phyloP scores from a whole-genome alignment of 2,329 filamentous ascomycete species.

The Pseudogymnoascus sp. region DNA sequence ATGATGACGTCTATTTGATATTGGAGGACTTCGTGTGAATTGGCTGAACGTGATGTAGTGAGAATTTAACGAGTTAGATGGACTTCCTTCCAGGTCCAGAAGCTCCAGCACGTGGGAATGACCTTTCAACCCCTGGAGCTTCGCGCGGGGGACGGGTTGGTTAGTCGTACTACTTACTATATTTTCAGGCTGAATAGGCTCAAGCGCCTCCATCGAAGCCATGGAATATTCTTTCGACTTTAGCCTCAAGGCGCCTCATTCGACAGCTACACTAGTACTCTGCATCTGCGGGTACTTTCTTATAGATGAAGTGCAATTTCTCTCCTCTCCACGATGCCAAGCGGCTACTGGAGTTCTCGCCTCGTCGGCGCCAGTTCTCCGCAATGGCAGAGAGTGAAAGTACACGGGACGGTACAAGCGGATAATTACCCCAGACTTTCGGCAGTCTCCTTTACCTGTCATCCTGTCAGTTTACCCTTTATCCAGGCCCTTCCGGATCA shows the following conservation, averaged over 20 bases:
- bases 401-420: background rate
- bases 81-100: background rate
- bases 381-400: background rate
- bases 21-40: background rate
- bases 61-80: background rate
- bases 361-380: background rate
- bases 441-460: background rate
- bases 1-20: background rate
- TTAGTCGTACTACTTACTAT: background rate
- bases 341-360: background rate
- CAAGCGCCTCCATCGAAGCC: background rate
- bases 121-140: background rate
- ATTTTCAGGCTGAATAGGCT: constrained; percentile 7
- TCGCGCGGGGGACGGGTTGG: background rate
- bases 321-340: background rate
- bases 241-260: constrained; percentile 5
- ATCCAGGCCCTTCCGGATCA: background rate
- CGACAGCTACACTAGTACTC: background rate
- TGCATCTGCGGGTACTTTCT: background rate
- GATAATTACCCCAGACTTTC: constrained; percentile 4
- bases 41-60: background rate
- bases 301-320: constrained; percentile 1
- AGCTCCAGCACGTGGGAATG: background rate
- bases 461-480: background rate
- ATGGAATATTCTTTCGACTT: constrained; percentile 5